Base-by-base conservation (phyloP, 192 early-diverging fungal species). In the Entomortierella lignicola region DNA sequence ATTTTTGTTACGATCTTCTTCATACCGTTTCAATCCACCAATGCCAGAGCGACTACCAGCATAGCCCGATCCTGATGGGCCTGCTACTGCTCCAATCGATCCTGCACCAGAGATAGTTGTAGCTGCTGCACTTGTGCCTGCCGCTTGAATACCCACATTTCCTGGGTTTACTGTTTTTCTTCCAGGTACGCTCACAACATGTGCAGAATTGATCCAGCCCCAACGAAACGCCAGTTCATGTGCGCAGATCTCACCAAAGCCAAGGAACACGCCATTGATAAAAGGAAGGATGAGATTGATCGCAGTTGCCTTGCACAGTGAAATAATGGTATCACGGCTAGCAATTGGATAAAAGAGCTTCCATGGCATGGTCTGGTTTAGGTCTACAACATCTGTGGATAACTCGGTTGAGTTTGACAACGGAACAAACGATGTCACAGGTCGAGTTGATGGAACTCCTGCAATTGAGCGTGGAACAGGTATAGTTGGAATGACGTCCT, bases 201-300 rank as follows among this genome's bases (percentile, higher is more conserved):
- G 75, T 29, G 67, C 55, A 32, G 75, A 79, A 50, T 79, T 42
- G 2, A 63, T 79, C 93, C 93, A 94, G 8, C 93, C 93, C 86
- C 88, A 91, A 25, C 87, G 85, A 68, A 88, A 93, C 32, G 90
- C 84, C 27, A 91, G 61, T 71, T 94, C 93, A 77, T 94, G 92
- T 55, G 93, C 93, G 68, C 90, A 89, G 42, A 94, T 94, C 80
- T 94, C 93, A 55, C 93, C 93, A 83, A 94, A 89, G 4, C 93
- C 93, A n/a, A 88, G 60, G 81, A 89, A 88, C 25, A 89, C 81
- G 48, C 88, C 88, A 64, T 86, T 86, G 66, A 89, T 72, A 55
- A 89, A 89, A 10, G 88, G 88, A 7, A 89, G 62, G 20, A 89
- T 8, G 66, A 89, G 86, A 60, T 89, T 86, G 60, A 88, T 83